Base-by-base conservation (phyloP, 441 rosid genomes). In the Rhodomyrtus psidioides region DNA sequence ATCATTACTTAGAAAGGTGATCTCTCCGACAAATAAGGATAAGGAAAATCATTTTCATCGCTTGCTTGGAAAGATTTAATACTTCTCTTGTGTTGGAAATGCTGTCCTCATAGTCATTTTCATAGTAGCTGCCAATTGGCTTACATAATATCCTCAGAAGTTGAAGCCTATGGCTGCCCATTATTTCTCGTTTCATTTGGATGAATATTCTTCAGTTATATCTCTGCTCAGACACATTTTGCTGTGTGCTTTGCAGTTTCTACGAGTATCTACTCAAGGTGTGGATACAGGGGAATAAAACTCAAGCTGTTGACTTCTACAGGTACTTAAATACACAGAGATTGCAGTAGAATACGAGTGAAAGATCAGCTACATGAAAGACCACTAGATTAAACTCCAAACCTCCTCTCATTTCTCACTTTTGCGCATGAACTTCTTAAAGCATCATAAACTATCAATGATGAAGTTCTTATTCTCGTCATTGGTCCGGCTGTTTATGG, bases 231-330 rank as follows among this genome's bases (percentile, higher is more conserved):
- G 8, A 44, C 39, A 42, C 55, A 53, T 51, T 28, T 51, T 53
- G 23, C 83, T 30, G 46, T 44, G 46, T 44, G 46, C 46, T 82
- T 54, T 53, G 84, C 84, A 82, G 84, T 55, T 82, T 82, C 84
- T 82, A 82, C 39, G 84, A 82, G 59, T 82, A 54, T 56, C 28
- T 82, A 82, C 84, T 82, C 84, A 82, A 82, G 59, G 60, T 56
- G n/a, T 82, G 84, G 59, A 56, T 82, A 82, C 84, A 82, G 24
- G 84, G 84, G 84, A 82, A 82, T 26, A 82, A 54, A 82, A 82
- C 84, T 53, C 84, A 82, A 82, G 84, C 60, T 27, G 84, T 82
- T 42, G 21, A 54, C 0, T 15, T 82, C 59, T 82, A 82, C 84
- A 82, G 84, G 60, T 82, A 70, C 2, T 39, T 70, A 70, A 34